Conservation (phyloP, 768 basidiomycete species). For the Psilocybe azurescens region DNA sequence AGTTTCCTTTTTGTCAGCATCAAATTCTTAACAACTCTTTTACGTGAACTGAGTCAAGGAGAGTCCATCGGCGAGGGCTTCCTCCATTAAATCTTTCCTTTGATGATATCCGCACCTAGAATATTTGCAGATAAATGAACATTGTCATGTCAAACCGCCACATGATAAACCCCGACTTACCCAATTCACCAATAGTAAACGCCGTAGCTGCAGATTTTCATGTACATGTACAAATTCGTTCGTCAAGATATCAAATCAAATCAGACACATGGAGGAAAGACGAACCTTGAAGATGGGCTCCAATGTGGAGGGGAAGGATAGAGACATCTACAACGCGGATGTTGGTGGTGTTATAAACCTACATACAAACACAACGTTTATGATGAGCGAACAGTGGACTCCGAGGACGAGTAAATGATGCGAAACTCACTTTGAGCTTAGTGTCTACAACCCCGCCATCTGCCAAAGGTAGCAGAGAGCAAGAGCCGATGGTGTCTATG, state of each 20-base stretch:
- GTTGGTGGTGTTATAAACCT: constrained; percentile 8
- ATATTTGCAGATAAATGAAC: background rate
- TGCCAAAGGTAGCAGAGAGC: constrained; percentile 12
- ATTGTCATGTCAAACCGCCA: no score
- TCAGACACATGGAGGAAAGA: background rate
- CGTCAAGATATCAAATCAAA: background rate
- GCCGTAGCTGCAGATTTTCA: background rate
- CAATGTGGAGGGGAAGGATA: constrained; percentile 8
- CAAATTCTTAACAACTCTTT: no score
- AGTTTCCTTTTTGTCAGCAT: no score
- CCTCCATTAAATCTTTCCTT: background rate
- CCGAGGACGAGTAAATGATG: no score
- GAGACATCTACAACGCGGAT: constrained; percentile 7
- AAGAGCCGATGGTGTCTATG: constrained; percentile 15
- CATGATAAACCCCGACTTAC: background rate
- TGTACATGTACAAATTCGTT: no score
- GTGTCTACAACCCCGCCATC: constrained; percentile 13
- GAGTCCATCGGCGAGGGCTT: no score
- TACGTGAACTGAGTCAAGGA: no score
- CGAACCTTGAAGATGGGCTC: constrained; percentile 6
- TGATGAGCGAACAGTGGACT: background rate
- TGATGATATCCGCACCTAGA: constrained; percentile 6
- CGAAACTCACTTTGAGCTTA: constrained; percentile 7
- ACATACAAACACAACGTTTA: background rate
- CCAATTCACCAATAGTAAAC: constrained; percentile 6